A percentile compares a stretch with the other conserved stretches of the same genome.
phyloP scores from a whole-genome alignment of 345 rosid species.

The Kandelia obovata region DNA sequence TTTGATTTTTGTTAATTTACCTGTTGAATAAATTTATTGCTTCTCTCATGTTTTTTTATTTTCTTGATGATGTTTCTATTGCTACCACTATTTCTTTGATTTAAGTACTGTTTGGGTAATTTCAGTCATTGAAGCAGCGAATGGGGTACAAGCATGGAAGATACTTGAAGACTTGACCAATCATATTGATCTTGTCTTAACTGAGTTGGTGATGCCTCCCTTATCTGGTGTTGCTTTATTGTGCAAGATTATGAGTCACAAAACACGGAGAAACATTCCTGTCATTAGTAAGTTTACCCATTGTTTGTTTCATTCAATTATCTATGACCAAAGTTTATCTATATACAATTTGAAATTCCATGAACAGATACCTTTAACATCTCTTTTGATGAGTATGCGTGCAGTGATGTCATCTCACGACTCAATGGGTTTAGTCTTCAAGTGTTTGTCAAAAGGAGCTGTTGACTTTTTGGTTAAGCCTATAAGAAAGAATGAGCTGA shows the following conservation, averaged over 20 bases:
- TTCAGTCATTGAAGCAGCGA: constrained; percentile 55
- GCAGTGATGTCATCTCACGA: constrained; percentile 34
- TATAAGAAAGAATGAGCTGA: constrained; percentile 29
- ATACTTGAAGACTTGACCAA: constrained; percentile 53
- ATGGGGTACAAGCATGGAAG: constrained; percentile 71
- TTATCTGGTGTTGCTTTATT: constrained; percentile 68
- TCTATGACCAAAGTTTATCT: neutral
- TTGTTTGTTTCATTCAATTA: neutral
- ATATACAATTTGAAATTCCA: neutral
- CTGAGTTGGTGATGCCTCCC: constrained; percentile 76
- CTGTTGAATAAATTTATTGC: no score
- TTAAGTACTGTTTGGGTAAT: neutral
- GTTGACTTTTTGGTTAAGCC: constrained; percentile 32
- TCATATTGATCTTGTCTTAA: constrained; percentile 62
- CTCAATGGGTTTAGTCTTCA: constrained; percentile 22
- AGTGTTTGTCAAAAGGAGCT: constrained; percentile 30
- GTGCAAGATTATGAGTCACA: constrained; percentile 71
- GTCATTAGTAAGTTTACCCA: constrained; percentile 22
- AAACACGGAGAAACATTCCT: constrained; percentile 61
- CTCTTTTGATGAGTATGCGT: constrained; percentile 7
- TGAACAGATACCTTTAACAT: constrained; percentile 4
- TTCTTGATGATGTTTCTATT: neutral
- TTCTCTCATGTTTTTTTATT: no score
- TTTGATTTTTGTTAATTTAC: no score
- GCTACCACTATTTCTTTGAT: neutral